Conservation (phyloP, 2,329 filamentous ascomycete genomes). For the Calonectria henricotiae region DNA sequence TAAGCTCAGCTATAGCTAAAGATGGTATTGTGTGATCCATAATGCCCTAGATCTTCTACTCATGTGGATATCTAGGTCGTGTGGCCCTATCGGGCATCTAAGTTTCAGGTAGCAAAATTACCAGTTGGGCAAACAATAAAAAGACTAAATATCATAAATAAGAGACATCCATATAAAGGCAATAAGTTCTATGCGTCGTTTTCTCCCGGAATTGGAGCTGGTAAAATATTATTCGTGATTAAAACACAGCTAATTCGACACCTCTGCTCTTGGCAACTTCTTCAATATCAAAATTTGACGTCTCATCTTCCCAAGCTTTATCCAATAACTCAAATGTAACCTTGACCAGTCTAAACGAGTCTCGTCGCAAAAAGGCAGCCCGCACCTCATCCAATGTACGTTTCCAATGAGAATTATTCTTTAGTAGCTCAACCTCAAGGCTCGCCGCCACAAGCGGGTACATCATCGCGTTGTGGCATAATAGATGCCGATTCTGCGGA, state of each 20-base stretch:
- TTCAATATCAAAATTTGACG: slow-evolving; percentile 47
- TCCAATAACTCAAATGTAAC: slow-evolving; percentile 42
- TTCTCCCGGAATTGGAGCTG: background rate
- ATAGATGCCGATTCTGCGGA: slow-evolving; percentile 43
- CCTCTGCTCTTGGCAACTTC: slow-evolving; percentile 30
- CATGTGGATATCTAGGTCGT: no score
- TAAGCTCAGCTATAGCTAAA: no score
- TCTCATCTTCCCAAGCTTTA: slow-evolving; percentile 44
- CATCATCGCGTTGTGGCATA: slow-evolving; percentile 45
- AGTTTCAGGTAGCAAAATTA: no score
- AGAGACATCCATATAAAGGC: background rate
- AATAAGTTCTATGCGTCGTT: background rate
- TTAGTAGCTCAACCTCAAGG: slow-evolving; percentile 44
- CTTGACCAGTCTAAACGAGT: slow-evolving; percentile 41
- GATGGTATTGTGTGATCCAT: no score
- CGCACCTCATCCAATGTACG: slow-evolving; percentile 42
- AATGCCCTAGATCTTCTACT: no score
- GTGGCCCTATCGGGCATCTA: no score
- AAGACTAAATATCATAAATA: no score
- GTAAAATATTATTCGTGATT: background rate
- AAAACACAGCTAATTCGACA: slow-evolving; percentile 47
- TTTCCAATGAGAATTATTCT: slow-evolving; percentile 42
- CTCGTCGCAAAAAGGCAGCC: slow-evolving; percentile 28
- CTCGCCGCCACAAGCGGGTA: slow-evolving; percentile 45
- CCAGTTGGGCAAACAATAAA: no score